A percentile compares a stretch with the other conserved stretches of the same genome.
Evolutionary conservation across 257 asterid genomes (phyloP).

Genomic region (Rhazya stricta): DNA sequence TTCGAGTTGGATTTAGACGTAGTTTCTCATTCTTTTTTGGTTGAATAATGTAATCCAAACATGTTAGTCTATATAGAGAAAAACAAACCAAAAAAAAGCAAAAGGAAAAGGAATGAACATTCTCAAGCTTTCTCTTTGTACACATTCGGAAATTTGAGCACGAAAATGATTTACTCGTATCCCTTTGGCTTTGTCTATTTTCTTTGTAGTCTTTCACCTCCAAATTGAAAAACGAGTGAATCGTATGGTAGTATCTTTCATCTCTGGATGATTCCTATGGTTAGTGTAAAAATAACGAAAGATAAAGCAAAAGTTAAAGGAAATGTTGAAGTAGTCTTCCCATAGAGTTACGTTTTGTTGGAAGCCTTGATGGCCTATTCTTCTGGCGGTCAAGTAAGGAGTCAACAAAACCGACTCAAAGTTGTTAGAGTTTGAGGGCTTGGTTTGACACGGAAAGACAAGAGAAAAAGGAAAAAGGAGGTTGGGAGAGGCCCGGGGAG

Average conservation of each 20-base stretch:
- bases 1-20: constrained; percentile 8
- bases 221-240: not conserved
- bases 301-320: not conserved
- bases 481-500: not conserved
- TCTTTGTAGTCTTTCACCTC: constrained; percentile 12
- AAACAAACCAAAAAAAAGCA: constrained; percentile 1
- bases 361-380: constrained; percentile 11
- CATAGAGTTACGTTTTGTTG: not conserved
- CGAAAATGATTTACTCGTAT: constrained; percentile 9
- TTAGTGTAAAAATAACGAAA: not conserved
- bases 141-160: constrained; percentile 33
- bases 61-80: constrained; percentile 15
- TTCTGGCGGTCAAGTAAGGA: constrained; percentile 32
- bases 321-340: constrained; percentile 12
- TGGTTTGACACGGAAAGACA: constrained; percentile 20
- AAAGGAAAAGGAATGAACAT: constrained; percentile 2
- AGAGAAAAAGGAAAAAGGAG: not conserved
- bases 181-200: constrained; percentile 17
- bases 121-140: constrained; percentile 22
- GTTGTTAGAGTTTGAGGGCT: constrained; percentile 7
- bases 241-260: not conserved
- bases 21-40: constrained; percentile 3
- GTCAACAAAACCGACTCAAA: constrained; percentile 44
- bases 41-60: constrained; percentile 22
- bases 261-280: too few relatives aligned